Evolutionary conservation across 495 filamentous ascomycete species (phyloP), one percentile per base, ranked within the genome.

Genomic region (Alectoria sarmentosa): DNA sequence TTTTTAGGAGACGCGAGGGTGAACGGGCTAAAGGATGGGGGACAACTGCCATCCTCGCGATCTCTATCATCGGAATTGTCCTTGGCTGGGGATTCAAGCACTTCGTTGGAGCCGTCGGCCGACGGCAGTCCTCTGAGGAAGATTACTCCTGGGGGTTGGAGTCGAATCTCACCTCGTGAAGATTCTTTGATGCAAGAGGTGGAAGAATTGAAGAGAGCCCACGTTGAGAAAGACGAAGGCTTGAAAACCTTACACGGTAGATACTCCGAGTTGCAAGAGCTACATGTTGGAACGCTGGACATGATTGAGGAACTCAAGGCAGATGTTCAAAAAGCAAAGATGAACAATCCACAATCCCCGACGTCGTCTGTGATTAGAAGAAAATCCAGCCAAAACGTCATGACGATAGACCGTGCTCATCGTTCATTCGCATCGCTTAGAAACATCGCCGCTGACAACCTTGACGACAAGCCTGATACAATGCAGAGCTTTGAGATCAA

Each of bases 21-120:
- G 78, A 87, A 83, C 78, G 88, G 87, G 70, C 80, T 82, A 73
- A 92, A 85, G 74, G 82, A 84, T 80, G 88, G 86, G 78, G 87
- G 80, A 76, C 90, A 90, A 78, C 86, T 83, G 71, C 90, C 89
- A 81, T 92, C 88, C 79, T 91, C 90, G 84, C 92, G 88, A 74
- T 96, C 92, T 76, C 90, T 97, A 73, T 96, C 90, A 66, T 92
- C 91, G 85, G 92, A 97, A 76, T 86, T 96, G 76, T 96, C 90
- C 78, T 97, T 88, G 79, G 90, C 81, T 84, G 89, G 88, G 85
- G 91, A 88, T 73, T 92, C 90, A 73, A 86, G 84, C 69, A 80
- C 82, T 73, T 85, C 85, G 69, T 78, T 79, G 71, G 82, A 86
- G 70, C 79, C 79, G 34, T 86, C 85, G 69, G 82, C 87, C 74